These are phyloP conservation scores for Pseudocercospora crystallina DNA, from an alignment of 2,329 filamentous ascomycete species.

Conservation along the genomic window DNA sequence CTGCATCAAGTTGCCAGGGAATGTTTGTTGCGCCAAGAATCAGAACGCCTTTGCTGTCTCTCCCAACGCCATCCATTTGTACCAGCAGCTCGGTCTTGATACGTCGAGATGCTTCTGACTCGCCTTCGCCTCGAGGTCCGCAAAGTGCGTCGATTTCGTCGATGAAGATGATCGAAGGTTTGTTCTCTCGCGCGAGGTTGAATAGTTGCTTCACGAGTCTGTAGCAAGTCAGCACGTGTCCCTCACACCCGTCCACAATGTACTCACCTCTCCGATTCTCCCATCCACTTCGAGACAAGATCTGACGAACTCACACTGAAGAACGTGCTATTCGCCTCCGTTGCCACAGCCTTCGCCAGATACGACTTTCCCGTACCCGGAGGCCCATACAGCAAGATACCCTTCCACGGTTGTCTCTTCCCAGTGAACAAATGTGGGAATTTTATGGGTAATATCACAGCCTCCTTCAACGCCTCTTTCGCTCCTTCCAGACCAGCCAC, in stretches of 20 bases:
- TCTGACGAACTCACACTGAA: constrained; percentile 98
- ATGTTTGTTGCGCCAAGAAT: constrained; percentile 98
- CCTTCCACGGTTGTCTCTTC: constrained; percentile 97
- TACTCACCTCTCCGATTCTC: constrained; percentile 87
- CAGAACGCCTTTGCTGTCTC: constrained; percentile 88
- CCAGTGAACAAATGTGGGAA: constrained; percentile 95
- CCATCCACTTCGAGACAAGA: constrained; percentile 99
- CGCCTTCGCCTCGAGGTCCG: constrained; percentile 87
- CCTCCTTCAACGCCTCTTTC: constrained; percentile 97
- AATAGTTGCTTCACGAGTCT: constrained; percentile 96
- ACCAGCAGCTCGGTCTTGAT: constrained; percentile 99
- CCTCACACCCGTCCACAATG: background rate
- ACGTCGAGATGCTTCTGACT: constrained; percentile 92
- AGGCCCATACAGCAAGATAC: constrained; percentile 91
- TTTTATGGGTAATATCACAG: constrained; percentile 95
- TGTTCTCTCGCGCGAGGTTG: constrained; percentile 96
- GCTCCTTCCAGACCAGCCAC: constrained; percentile 91
- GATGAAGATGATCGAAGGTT: constrained; percentile 97
- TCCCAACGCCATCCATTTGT: constrained; percentile 98
- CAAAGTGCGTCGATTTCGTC: constrained; percentile 97
- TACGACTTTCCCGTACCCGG: constrained; percentile 98
- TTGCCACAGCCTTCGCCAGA: constrained; percentile 93
- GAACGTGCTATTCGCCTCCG: constrained; percentile 97
- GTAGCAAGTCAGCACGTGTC: constrained; percentile 18
- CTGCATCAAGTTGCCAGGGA: constrained; percentile 95